Base-by-base conservation (phyloP, 1,284 basidiomycete species). In the Clitocybe nebularis region DNA sequence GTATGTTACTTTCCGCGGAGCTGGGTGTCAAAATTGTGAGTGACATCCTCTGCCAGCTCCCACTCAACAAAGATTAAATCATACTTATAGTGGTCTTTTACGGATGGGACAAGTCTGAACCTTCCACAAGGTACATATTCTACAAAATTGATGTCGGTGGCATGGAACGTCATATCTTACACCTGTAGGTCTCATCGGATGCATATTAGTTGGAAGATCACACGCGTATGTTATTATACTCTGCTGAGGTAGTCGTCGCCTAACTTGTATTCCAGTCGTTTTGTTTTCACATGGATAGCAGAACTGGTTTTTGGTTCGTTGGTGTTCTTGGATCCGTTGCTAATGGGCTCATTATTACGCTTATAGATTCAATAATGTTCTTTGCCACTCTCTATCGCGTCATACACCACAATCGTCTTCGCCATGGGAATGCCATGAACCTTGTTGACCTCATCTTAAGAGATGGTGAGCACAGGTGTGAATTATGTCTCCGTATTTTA, bases 211-310 rank as follows among this genome's bases (percentile, higher is more conserved):
- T 16, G 62, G 61, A 26, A 57, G 43, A 23, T 42, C 50, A 8
- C 40, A 50, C 24, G 34, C 29, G 61, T 60, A 8, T 44, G 60
- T 53, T 3, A 28, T 24, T 7, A 7, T 28, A 23, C 19, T 33
- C 2, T 25, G n/a, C n/a, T n/a, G n/a, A n/a, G n/a, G n/a, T n/a
- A n/a, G n/a, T n/a, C n/a, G n/a, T n/a, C n/a, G n/a, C n/a, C n/a
- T n/a, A n/a, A n/a, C n/a, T 17, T 8, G 13, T 23, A 6, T 10
- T 26, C 0, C 47, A 66, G 63, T 1, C 58, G 63, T 7, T 61
- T 66, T 43, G 57, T 52, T 7, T 61, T 57, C 24, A 63, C 62
- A 8, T 66, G 62, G 62, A 57, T 66, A 11, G 59, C 60, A 19
- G 63, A 66, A 36, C 51, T 64, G 2, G 48, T 51, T 5, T 66